phyloP scores from a whole-genome alignment of 2,329 filamentous ascomycete species.

The Trichoderma hamatum region DNA sequence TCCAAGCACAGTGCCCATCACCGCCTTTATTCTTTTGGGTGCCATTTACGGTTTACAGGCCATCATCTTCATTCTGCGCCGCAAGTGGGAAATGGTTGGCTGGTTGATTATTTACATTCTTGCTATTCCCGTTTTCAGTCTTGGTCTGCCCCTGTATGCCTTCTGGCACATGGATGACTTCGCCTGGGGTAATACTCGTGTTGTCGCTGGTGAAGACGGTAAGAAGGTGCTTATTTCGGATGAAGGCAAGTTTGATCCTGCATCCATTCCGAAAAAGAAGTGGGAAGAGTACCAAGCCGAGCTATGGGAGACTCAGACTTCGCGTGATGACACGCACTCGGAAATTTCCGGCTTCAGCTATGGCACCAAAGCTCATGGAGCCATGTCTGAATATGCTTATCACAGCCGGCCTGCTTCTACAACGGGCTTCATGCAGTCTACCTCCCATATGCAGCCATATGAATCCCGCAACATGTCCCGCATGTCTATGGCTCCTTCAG shows the following conservation, averaged over 20 bases:
- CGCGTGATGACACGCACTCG: conserved; percentile 79
- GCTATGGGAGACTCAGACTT: conserved; percentile 91
- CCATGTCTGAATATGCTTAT: conserved; percentile 71
- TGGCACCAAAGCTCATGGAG: conserved; percentile 76
- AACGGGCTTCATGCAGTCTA: conserved; percentile 48
- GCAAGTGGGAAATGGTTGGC: conserved; percentile 99
- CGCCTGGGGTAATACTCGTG: conserved; percentile 97
- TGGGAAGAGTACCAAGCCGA: conserved; percentile 99
- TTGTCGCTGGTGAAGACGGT: conserved; percentile 91
- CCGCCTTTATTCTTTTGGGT: conserved; percentile 85
- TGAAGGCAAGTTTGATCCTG: conserved; percentile 96
- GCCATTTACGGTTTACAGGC: conserved; percentile 98
- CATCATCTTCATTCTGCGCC: conserved; percentile 92
- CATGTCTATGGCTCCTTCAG: conserved; percentile 79
- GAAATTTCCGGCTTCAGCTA: conserved; percentile 95
- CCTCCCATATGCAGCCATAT: conserved; percentile 57
- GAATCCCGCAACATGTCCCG: conserved; percentile 58
- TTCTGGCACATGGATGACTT: conserved; percentile 99
- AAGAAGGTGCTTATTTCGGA: conserved; percentile 92
- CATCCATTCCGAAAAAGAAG: conserved; percentile 92
- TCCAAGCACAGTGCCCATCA: conserved; percentile 71
- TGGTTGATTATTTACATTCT: conserved; percentile 98
- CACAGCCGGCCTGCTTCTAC: conserved; percentile 61
- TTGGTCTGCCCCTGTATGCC: conserved; percentile 85
- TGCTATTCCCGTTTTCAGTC: conserved; percentile 89